phyloP scores from a whole-genome alignment of 1,284 basidiomycete species.

The Erythrobasidium hasegawianum region DNA sequence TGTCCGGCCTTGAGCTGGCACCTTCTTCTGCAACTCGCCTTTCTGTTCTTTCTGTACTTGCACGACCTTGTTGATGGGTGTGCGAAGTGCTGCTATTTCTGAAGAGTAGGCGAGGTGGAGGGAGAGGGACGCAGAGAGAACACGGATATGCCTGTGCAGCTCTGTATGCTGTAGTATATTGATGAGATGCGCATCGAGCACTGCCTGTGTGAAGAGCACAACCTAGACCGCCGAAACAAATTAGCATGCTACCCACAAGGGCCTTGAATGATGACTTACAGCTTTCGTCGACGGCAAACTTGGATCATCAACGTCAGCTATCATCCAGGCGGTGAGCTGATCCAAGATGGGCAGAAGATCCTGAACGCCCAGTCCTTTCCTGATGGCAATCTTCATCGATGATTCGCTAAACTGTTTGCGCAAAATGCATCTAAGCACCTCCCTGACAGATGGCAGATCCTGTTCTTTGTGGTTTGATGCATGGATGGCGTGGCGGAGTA shows the following conservation, averaged over 20 bases:
- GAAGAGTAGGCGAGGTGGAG: slow-evolving; percentile 5
- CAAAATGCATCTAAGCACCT: neutral
- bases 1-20: neutral
- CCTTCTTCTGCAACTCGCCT: neutral
- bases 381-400: neutral
- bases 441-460: neutral
- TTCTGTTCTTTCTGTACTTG: slow-evolving; percentile 11
- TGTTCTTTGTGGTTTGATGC: neutral
- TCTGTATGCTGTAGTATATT: slow-evolving; percentile 10
- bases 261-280: too few relatives aligned
- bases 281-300: neutral
- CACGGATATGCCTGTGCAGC: slow-evolving; percentile 10
- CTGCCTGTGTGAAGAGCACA: slow-evolving; percentile 17
- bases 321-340: neutral
- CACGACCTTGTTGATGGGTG: neutral
- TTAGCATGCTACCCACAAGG: too few relatives aligned
- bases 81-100: slow-evolving; percentile 7
- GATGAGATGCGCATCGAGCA: slow-evolving; percentile 31
- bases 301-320: neutral
- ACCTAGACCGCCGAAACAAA: neutral
- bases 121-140: slow-evolving; percentile 1
- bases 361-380: neutral
- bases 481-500: neutral
- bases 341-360: slow-evolving; percentile 4
- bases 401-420: neutral